phyloP scores from a whole-genome alignment of 805 yeast genomes.

The Lachancea lanzarotensis region DNA sequence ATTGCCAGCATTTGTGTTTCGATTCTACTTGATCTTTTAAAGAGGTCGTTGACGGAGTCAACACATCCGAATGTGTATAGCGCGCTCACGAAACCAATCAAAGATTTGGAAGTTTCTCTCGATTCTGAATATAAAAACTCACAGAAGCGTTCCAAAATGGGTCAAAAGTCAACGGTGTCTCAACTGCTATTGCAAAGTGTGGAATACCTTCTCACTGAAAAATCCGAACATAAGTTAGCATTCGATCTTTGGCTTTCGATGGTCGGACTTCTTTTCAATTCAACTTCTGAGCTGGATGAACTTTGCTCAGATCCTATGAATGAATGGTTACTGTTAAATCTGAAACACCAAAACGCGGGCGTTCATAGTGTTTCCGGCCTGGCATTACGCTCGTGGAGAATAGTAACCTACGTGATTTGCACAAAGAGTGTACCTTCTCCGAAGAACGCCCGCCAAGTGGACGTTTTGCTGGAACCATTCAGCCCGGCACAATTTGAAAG shows the following conservation, averaged over 20 bases:
- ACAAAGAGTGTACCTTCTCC: not conserved
- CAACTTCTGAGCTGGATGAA: slow-evolving; percentile 5
- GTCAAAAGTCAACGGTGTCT: not conserved
- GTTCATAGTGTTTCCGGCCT: slow-evolving; percentile 11
- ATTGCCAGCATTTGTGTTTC: slow-evolving; percentile 16
- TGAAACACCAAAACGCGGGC: slow-evolving; percentile 12
- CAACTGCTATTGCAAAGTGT: slow-evolving; percentile 15
- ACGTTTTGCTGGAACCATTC: not conserved
- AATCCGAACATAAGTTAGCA: slow-evolving; percentile 21
- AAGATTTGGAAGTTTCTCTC: not conserved
- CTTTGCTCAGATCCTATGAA: slow-evolving; percentile 6
- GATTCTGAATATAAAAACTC: not conserved
- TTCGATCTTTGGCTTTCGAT: slow-evolving; percentile 29
- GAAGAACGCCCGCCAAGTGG: not conserved
- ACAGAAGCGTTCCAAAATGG: not conserved
- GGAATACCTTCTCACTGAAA: slow-evolving; percentile 11
- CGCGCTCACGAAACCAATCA: not conserved
- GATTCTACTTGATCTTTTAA: slow-evolving; percentile 22
- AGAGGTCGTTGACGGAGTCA: slow-evolving; percentile 15
- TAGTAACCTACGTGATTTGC: slow-evolving; percentile 20
- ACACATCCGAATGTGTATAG: not conserved
- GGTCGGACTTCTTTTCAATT: slow-evolving; percentile 23
- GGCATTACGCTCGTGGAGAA: slow-evolving; percentile 28
- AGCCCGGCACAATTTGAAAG: not conserved
- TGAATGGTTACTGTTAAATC: slow-evolving; percentile 22